Base-by-base conservation (phyloP, 129 eudicot species). In the Arctium lappa region DNA sequence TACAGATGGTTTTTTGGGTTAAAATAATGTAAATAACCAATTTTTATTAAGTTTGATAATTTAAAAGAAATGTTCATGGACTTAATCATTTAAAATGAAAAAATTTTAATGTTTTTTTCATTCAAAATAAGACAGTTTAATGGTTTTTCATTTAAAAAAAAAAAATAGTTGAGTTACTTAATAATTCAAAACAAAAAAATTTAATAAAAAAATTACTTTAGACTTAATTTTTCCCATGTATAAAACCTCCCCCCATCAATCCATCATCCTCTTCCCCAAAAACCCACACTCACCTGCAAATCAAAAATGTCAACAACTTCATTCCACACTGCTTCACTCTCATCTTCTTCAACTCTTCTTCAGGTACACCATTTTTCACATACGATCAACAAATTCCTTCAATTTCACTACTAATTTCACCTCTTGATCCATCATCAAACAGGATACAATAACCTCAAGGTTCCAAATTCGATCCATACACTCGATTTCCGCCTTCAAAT, bases 261-360 rank as follows among this genome's bases (percentile, higher is more conserved):
- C 10, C 40, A 9, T 46, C 69, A 13, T 62, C 83, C 70, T 77
- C 83, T 69, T 85, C 85, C 80, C 82, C 86, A 73, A 77, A 22
- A 72, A 44, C 32, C 39, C 62, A 30, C 78, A 81, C 63, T 2
- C 74, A 68, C 75, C 50, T 42, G 29, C 86, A 78, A 65, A 66
- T 34, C 72, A 27, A 82, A 87, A 88, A 95, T 95, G 98, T 84
- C 97, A 72, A 79, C 93, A 33, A 68, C 94, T 76, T 75, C 92
- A 11, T 85, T 90, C 90, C 83, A 90, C 79, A 71, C 90, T 82
- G 80, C 90, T 89, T 91, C 91, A 30, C 85, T 89, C 86, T 81
- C 91, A 46, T 90, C 94, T 46, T 85, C 91, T 71, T 88, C 86
- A 30, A 56, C 83, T 82, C 90, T 87, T 80, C 95, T 87, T 80